Conservation (phyloP, 2,329 filamentous ascomycete species). For the Paraconiothyrium sp. region DNA sequence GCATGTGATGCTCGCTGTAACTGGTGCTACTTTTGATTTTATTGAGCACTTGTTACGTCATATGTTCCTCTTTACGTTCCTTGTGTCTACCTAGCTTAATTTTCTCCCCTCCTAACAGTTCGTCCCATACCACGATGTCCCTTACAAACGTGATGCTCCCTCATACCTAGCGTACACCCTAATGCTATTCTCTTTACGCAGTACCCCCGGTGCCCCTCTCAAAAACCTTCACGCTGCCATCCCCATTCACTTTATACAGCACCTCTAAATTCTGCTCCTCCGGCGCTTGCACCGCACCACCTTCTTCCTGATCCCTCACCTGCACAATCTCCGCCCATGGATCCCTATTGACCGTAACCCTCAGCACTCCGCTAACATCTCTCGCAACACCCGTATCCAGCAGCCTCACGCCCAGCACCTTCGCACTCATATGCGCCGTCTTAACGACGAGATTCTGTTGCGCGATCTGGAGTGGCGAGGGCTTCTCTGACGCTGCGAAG, state of each 20-base stretch:
- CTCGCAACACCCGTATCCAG: conserved; percentile 88
- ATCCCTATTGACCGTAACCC: conserved; percentile 66
- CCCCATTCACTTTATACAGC: conserved; percentile 81
- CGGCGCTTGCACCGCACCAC: conserved; percentile 7
- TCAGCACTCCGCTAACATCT: conserved; percentile 88
- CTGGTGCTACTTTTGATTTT: too few relatives aligned
- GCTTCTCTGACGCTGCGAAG: conserved; percentile 62
- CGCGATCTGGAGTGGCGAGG: conserved; percentile 46
- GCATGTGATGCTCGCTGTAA: too few relatives aligned
- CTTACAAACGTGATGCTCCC: too few relatives aligned
- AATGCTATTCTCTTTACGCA: conserved; percentile 20
- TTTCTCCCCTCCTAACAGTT: too few relatives aligned
- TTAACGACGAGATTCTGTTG: conserved; percentile 69
- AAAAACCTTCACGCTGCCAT: conserved; percentile 85
- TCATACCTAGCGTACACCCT: neutral
- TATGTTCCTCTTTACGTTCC: too few relatives aligned
- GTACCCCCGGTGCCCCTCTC: conserved; percentile 69
- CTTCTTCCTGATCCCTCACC: conserved; percentile 36
- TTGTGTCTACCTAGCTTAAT: too few relatives aligned
- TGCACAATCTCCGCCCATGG: conserved; percentile 40
- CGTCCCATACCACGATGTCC: too few relatives aligned
- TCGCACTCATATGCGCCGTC: conserved; percentile 77
- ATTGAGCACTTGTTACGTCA: too few relatives aligned
- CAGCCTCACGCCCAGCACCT: conserved; percentile 75
- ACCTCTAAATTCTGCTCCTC: conserved; percentile 62